Evolutionary conservation across 345 rosid species (phyloP), one percentile per base, ranked within the genome.

Genomic region (Salix viminalis): DNA sequence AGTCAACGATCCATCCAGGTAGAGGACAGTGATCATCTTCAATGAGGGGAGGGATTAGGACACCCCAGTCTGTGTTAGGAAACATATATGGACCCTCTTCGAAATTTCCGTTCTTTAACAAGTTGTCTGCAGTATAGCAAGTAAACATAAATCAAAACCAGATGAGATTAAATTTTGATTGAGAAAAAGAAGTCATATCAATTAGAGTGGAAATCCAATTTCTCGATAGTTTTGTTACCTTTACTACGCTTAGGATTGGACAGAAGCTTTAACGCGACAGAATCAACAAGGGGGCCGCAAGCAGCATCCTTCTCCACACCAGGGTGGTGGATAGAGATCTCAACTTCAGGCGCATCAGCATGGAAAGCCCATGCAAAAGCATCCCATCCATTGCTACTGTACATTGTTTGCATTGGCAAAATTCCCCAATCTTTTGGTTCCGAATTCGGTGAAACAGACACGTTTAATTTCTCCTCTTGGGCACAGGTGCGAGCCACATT

Each of bases 371-470:
- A 91, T 0, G 97, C 67, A 72, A 88, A 95, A 0, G 93, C 87
- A 84, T 95, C 99, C 97, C 97, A 95, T 0, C 96, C 98, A 32
- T 82, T 86, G 80, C 92, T 90, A 28, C 98, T 90, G 21, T 95
- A 95, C 88, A 89, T 84, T 1, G 99, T 95, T 66, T 95, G 97
- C 71, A 95, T 87, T 0, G 96, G 97, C 37, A 95, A 69, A 6
- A 91, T 79, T 9, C 98, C 97, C 24, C 83, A 86, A 76, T 91
- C 98, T 0, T 80, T 46, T 2, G 48, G 46, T 64, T 87, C 86
- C 0, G 15, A 7, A 70, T 77, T 85, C 6, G 93, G 90, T 2
- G 91, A 83, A 21, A 93, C 92, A 0, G 99, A 90, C 0, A 95
- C 82, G 67, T 93, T 93, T 10, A 91, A 77, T 48, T 78, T 84